Conservation (phyloP, 108 stramenopile species). For the Skeletonema marinoi region DNA sequence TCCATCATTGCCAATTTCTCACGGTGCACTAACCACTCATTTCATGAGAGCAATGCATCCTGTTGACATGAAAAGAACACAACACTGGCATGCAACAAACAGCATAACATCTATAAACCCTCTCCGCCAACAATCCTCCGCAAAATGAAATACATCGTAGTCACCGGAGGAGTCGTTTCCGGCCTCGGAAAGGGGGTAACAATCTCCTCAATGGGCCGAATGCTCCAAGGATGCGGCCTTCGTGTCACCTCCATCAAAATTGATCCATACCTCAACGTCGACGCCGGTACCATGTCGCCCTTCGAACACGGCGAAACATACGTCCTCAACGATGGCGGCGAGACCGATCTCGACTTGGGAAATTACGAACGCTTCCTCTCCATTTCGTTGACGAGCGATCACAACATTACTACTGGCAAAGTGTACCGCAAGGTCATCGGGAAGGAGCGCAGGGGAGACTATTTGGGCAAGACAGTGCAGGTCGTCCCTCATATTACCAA, state of each 20-base stretch:
- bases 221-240: conserved; percentile 85
- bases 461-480: conserved; percentile 92
- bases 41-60: neutral
- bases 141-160: conserved; percentile 82
- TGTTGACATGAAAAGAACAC: neutral
- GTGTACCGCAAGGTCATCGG: conserved; percentile 86
- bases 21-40: neutral
- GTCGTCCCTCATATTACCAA: conserved; percentile 92
- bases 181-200: conserved; percentile 91
- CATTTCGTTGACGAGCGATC: conserved; percentile 73
- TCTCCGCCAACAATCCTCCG: neutral
- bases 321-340: conserved; percentile 89
- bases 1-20: neutral
- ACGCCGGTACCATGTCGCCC: conserved; percentile 91
- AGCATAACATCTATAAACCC: neutral
- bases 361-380: conserved; percentile 92
- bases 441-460: conserved; percentile 86
- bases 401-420: conserved; percentile 95
- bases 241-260: conserved; percentile 91
- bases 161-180: conserved; percentile 92
- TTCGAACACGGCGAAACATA: conserved; percentile 88
- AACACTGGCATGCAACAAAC: neutral
- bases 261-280: conserved; percentile 91
- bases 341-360: conserved; percentile 91
- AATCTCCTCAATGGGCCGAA: conserved; percentile 84